Base-by-base conservation (phyloP, 805 yeast genomes). In the Cyberlindnera misumaiensis region DNA sequence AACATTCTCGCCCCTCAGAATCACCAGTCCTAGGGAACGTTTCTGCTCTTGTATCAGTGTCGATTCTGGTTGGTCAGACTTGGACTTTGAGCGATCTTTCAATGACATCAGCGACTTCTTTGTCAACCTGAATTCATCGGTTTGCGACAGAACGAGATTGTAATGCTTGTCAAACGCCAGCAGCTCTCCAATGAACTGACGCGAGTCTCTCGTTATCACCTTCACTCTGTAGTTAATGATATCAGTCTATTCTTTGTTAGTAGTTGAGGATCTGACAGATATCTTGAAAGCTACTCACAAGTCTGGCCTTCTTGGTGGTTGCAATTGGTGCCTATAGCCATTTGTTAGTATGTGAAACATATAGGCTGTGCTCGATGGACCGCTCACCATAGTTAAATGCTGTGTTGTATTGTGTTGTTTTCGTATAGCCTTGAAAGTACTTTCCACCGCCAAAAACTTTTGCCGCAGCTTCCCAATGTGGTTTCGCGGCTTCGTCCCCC, bases 141-240 rank as follows among this genome's bases (percentile, higher is more conserved):
- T 75, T 46, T 89, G 93, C 11, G 83, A 72, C 25, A 90, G 64
- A 11, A 93, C 95, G 13, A 90, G 56, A 59, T 90, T 90, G 81
- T 89, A 80, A 56, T 82, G 83, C 55, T 81, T 81, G 59, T 93
- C 98, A 58, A 86, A 90, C 7, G 97, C 88, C 45, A 89, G 62
- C 38, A 90, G 69, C 45, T 78, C 80, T 2, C 98, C 98, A 6
- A 79, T 68, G 47, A 84, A 75, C 32, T 77, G 80, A 31, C 94
- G 71, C 5, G 83, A 80, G 61, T 90, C 97, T n/a, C 75, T 59
- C 1, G 90, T 75, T 22, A 80, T 69, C 17, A 87, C 83, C 39
- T 81, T 73, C 38, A 93, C 75, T 41, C 85, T 72, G 62, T 76
- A 83, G 51, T 84, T 72, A 37, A 90, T 64, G 46, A 90, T 69